Evolutionary conservation across 495 filamentous ascomycete species (phyloP), one percentile per base, ranked within the genome.

Genomic region (Clavariopsis aquatica): DNA sequence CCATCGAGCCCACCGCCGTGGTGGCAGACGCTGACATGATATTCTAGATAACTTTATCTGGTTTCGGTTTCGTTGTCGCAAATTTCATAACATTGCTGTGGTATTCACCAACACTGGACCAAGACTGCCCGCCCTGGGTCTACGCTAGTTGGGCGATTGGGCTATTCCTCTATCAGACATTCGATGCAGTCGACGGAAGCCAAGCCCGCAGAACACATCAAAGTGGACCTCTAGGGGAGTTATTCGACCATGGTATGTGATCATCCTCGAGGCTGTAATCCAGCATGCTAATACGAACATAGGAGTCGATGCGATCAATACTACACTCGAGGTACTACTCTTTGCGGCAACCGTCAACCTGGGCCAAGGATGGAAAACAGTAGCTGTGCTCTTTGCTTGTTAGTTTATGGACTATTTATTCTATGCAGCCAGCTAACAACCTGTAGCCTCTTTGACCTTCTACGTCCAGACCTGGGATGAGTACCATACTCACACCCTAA

Each of bases 381-480:
- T 98, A 12, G 74, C 93, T 63, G 85, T 84, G 17, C 81, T 97
- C 5, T 96, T 96, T 77, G 94, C 87, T 71, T 85, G 89, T 90
- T 79, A 60, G 86, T 73, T 6, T 24, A 1, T 63, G 29, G 43
- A 19, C 28, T 17, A 10, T 19, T 49, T 28, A 12, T 26, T 3
- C 27, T 17, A 49, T 10, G 29, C 3, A 19, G 53, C 45, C 8
- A 49, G 22, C 13, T 54, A 49, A 68, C 38, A 26, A 73, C 77
- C 34, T 49, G 28, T 65, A 90, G 87, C 88, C 0, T 84, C 88
- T 34, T 79, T 93, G 71, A 96, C 92, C 17, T 98, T 98, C 77
- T 98, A 98, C 74, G 87, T 98, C 23, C 94, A 97, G 74, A 98
- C 94, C 29, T 98, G 94, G 94, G 94, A 98, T 68, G 94, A 97